phyloP scores from a whole-genome alignment of 257 asterid species.

The Cinchona pubescens region DNA sequence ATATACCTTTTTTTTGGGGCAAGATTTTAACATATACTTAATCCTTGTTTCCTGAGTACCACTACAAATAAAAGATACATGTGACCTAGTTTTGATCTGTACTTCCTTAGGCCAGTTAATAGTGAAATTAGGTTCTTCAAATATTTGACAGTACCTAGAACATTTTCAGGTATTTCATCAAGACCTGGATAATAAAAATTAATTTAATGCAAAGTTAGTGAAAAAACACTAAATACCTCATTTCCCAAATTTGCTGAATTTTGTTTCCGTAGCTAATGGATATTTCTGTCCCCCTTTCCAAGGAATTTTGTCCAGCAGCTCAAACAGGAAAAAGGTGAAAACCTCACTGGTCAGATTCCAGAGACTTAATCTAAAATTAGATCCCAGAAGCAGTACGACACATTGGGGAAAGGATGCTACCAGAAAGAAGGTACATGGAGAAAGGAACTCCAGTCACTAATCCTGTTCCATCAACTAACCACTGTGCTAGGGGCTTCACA shows the following conservation, averaged over 20 bases:
- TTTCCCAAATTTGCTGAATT: too few species aligned
- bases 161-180: neutral
- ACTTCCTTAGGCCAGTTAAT: neutral
- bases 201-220: neutral
- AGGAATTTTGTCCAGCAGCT: slow-evolving; percentile 50
- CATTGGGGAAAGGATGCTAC: slow-evolving; percentile 31
- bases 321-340: slow-evolving; percentile 22
- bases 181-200: neutral
- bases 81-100: neutral
- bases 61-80: too few species aligned
- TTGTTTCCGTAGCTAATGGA: slow-evolving; percentile 90
- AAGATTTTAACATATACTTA: neutral
- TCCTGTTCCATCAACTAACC: slow-evolving; percentile 94
- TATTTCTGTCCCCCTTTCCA: slow-evolving; percentile 60
- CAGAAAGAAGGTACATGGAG: slow-evolving; percentile 90
- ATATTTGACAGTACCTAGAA: neutral
- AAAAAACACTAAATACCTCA: slow-evolving; percentile 55
- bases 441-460: slow-evolving; percentile 56
- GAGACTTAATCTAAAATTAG: neutral
- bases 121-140: neutral
- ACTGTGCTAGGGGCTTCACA: slow-evolving; percentile 67
- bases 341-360: slow-evolving; percentile 15
- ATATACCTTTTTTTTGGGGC: too few species aligned
- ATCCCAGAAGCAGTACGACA: slow-evolving; percentile 2
- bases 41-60: neutral